A percentile compares a stretch with the other conserved stretches of the same genome.
These are phyloP conservation scores for Candida namnaoensis DNA, from an alignment of 805 yeast genomes.

Conservation along the genomic window DNA sequence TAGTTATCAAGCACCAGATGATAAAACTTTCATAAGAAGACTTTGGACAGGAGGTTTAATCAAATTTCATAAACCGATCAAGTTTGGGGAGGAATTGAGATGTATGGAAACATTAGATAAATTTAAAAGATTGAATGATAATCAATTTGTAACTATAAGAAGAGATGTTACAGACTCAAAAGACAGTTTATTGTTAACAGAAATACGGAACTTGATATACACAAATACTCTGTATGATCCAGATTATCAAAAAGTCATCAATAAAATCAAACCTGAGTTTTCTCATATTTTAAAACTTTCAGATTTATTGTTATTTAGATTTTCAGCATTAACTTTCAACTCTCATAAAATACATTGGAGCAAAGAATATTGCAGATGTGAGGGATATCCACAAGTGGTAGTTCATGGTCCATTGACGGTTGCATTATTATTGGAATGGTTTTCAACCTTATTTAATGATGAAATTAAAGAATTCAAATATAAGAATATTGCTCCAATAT, in stretches of 20 bases:
- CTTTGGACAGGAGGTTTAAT: conserved; percentile 78
- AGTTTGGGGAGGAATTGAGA: conserved; percentile 26
- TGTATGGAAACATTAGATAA: conserved; percentile 47
- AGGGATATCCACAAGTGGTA: conserved; percentile 51
- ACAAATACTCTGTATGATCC: conserved; percentile 28
- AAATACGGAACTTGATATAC: conserved; percentile 54
- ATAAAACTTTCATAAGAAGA: conserved; percentile 38
- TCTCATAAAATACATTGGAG: conserved; percentile 82
- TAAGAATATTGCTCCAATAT: conserved; percentile 34
- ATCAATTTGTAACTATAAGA: conserved; percentile 45
- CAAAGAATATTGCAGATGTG: conserved; percentile 41
- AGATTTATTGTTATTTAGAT: conserved; percentile 42
- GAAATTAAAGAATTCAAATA: conserved; percentile 25
- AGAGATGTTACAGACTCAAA: conserved; percentile 31
- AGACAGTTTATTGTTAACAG: conserved; percentile 29
- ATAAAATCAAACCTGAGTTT: conserved; percentile 19
- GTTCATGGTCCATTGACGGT: conserved; percentile 81
- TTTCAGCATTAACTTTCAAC: conserved; percentile 72
- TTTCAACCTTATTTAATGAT: conserved; percentile 15
- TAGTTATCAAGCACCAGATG: conserved; percentile 39
- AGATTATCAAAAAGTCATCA: conserved; percentile 14
- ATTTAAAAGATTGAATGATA: conserved; percentile 25
- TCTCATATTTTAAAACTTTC: conserved; percentile 26
- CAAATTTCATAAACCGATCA: conserved; percentile 26
- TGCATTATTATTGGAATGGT: conserved; percentile 49